phyloP scores from a whole-genome alignment of 805 yeast species.

The Yarrowia yakushimensis region DNA sequence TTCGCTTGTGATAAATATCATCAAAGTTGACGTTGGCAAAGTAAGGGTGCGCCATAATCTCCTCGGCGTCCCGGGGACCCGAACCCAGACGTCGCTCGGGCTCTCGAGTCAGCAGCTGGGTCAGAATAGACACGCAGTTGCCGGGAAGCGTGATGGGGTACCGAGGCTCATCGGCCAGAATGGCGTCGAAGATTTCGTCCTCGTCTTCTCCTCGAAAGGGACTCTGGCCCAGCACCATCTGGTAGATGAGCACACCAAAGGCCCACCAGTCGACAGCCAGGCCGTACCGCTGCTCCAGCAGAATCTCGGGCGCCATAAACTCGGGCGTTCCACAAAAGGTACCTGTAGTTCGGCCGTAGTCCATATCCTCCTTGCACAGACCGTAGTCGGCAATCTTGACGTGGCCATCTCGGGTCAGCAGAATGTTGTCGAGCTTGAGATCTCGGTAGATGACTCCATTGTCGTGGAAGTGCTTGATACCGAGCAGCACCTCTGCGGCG shows the following conservation, averaged over 20 bases:
- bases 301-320: constrained; percentile 97
- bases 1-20: constrained; percentile 65
- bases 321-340: constrained; percentile 99
- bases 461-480: constrained; percentile 89
- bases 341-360: constrained; percentile 77
- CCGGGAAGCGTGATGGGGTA: constrained; percentile 97
- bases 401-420: constrained; percentile 87
- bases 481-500: constrained; percentile 93
- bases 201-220: constrained; percentile 97
- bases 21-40: constrained; percentile 88
- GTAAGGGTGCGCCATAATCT: constrained; percentile 93
- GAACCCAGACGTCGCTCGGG: constrained; percentile 81
- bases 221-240: constrained; percentile 93
- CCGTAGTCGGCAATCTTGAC: constrained; percentile 97
- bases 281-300: constrained; percentile 87
- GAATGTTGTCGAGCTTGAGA: constrained; percentile 88
- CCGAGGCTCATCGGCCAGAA: constrained; percentile 90
- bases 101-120: constrained; percentile 85
- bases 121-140: constrained; percentile 90
- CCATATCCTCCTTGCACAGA: constrained; percentile 90
- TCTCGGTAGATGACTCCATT: constrained; percentile 96
- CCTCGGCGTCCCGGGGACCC: constrained; percentile 83
- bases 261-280: constrained; percentile 99
- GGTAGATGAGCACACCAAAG: constrained; percentile 92
- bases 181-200: constrained; percentile 95